phyloP scores from a whole-genome alignment of 2,329 filamentous ascomycete species.

The Monilinia laxa region DNA sequence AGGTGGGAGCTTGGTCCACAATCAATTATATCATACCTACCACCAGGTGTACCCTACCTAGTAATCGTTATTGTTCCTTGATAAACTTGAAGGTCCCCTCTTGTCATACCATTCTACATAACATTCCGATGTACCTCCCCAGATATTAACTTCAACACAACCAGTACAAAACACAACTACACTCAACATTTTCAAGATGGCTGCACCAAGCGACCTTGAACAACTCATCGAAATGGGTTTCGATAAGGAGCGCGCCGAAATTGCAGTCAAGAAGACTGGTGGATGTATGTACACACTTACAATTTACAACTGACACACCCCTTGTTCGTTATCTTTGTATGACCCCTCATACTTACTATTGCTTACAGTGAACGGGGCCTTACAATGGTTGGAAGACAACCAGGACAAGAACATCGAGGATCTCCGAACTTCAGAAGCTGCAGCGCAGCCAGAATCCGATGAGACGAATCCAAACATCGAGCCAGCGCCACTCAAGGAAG shows the following conservation, averaged over 20 bases:
- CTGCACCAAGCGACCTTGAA: conserved; percentile 56
- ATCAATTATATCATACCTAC: too few relatives aligned
- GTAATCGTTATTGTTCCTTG: too few relatives aligned
- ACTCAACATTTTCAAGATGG: conserved; percentile 43
- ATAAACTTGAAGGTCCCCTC: too few relatives aligned
- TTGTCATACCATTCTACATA: conserved; percentile 10
- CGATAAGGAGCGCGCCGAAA: conserved; percentile 73
- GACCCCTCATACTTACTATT: conserved; percentile 25
- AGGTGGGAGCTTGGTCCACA: too few relatives aligned
- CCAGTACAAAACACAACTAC: neutral
- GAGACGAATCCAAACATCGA: conserved; percentile 55
- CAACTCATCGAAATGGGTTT: conserved; percentile 74
- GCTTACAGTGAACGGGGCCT: conserved; percentile 72
- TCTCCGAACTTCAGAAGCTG: conserved; percentile 54
- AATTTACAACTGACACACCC: conserved; percentile 13
- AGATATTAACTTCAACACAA: neutral
- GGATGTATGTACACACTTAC: conserved; percentile 57
- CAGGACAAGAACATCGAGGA: conserved; percentile 85
- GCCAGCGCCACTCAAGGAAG: conserved; percentile 65
- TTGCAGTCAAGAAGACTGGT: conserved; percentile 82
- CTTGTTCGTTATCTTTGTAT: neutral
- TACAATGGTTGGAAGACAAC: conserved; percentile 93
- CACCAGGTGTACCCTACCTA: too few relatives aligned
- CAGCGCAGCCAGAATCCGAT: conserved; percentile 45
- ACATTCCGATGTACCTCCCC: neutral